A percentile compares a stretch with the other conserved stretches of the same genome.
Conservation (phyloP, 306 rosid species). For the Quercus parvula region DNA sequence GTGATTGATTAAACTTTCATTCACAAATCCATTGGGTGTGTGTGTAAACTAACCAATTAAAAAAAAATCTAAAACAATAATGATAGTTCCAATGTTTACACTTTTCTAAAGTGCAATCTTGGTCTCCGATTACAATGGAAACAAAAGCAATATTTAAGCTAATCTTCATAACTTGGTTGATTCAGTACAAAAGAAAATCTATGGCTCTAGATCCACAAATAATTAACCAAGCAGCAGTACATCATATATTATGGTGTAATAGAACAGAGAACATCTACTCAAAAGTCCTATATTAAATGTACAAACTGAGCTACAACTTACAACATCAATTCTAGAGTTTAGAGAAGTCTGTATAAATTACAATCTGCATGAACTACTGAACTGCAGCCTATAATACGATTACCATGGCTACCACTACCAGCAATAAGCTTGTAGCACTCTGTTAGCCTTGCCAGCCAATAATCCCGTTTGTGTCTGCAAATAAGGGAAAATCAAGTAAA, state of each 20-base stretch:
- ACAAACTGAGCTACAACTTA: background rate
- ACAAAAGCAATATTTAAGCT: no score
- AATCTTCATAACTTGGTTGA: background rate
- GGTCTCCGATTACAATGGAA: no score
- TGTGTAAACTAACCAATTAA: no score
- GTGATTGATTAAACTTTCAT: no score
- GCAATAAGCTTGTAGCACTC: constrained; percentile 27
- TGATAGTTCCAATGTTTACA: no score
- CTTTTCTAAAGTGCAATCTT: no score
- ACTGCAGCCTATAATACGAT: background rate
- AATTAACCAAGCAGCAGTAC: background rate
- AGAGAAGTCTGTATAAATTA: background rate
- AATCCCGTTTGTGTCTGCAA: constrained; percentile 18
- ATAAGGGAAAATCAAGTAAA: background rate
- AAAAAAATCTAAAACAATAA: no score
- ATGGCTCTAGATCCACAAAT: background rate
- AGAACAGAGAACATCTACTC: no score
- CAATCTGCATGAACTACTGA: background rate
- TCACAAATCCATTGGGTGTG: no score
- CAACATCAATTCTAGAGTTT: background rate
- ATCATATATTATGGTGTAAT: background rate
- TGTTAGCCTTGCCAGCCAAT: constrained; percentile 26
- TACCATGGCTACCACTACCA: constrained; percentile 32
- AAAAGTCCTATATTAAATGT: no score
- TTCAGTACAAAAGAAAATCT: background rate